A percentile compares a stretch with the other conserved stretches of the same genome.
These are phyloP conservation scores for Russula vinacea DNA, from an alignment of 768 basidiomycete genomes.

Conservation along the genomic window DNA sequence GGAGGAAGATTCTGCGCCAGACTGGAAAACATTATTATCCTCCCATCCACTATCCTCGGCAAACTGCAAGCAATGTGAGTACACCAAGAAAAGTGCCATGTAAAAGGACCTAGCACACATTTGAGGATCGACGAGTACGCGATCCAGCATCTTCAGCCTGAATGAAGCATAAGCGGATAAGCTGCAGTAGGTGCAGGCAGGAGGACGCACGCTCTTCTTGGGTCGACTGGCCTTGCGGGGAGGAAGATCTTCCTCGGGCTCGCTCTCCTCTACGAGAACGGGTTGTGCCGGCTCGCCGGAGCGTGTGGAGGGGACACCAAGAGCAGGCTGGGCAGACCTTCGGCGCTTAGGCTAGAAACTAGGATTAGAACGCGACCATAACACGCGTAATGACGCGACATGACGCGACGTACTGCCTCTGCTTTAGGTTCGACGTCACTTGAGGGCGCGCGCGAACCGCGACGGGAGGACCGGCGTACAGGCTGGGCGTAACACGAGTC, in stretches of 20 bases:
- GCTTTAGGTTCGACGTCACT: slow-evolving; percentile 44
- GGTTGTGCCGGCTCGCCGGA: slow-evolving; percentile 42
- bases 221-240: slow-evolving; percentile 57
- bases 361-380: slow-evolving; percentile 27
- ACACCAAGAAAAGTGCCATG: neutral
- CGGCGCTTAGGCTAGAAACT: slow-evolving; percentile 65
- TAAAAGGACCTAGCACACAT: slow-evolving; percentile 23
- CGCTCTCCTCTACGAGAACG: slow-evolving; percentile 66
- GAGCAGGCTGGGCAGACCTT: slow-evolving; percentile 69
- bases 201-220: slow-evolving; percentile 52
- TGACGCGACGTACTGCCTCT: slow-evolving; percentile 51
- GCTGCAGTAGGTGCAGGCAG: neutral
- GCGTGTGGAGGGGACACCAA: slow-evolving; percentile 48
- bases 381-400: slow-evolving; percentile 25
- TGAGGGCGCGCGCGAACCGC: slow-evolving; percentile 55
- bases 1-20: slow-evolving; percentile 85
- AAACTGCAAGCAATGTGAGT: slow-evolving; percentile 31
- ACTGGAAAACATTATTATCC: slow-evolving; percentile 87
- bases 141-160: slow-evolving; percentile 50
- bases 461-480: slow-evolving; percentile 57
- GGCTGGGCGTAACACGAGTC: slow-evolving; percentile 33
- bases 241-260: slow-evolving; percentile 64
- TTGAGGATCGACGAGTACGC: slow-evolving; percentile 55
- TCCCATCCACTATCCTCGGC: slow-evolving; percentile 83
- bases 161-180: slow-evolving; percentile 10